Percentiles rank a stretch among this genome's conserved stretches.
These are phyloP conservation scores for Evansstolkia leycettana DNA, from an alignment of 495 filamentous ascomycete species.

Conservation along the genomic window DNA sequence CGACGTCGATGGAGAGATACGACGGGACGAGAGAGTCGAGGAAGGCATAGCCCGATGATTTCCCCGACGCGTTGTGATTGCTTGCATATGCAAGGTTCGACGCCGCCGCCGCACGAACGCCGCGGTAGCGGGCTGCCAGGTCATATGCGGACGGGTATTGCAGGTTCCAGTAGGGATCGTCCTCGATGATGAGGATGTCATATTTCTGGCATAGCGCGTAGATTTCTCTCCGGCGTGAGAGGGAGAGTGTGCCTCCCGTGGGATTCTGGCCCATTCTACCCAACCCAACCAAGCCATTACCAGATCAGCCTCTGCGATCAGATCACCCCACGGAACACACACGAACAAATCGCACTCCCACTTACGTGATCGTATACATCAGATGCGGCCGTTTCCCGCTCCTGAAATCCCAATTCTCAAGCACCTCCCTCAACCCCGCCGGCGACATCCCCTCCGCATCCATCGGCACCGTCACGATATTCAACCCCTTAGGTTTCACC, in stretches of 20 bases:
- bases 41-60: conserved; percentile 62
- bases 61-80: conserved; percentile 35
- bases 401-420: conserved; percentile 66
- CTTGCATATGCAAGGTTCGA: conserved; percentile 8
- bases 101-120: conserved; percentile 3
- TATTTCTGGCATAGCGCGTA: conserved; percentile 72
- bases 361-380: conserved; percentile 85
- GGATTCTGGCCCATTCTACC: conserved; percentile 82
- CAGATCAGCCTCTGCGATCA: no score
- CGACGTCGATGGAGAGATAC: conserved; percentile 61
- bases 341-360: conserved; percentile 8
- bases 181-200: conserved; percentile 87
- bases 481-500: conserved; percentile 53
- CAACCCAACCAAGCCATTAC: not conserved
- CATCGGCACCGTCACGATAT: conserved; percentile 57
- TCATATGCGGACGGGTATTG: conserved; percentile 62
- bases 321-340: not conserved
- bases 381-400: conserved; percentile 68
- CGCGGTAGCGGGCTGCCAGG: conserved; percentile 22
- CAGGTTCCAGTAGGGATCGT: conserved; percentile 94
- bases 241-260: conserved; percentile 58
- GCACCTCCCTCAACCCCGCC: conserved; percentile 57
- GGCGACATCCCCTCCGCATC: conserved; percentile 67
- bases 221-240: conserved; percentile 61
- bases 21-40: conserved; percentile 76